These are phyloP conservation scores for Russula griseocarnosa DNA, from an alignment of 768 basidiomycete species.

Conservation along the genomic window DNA sequence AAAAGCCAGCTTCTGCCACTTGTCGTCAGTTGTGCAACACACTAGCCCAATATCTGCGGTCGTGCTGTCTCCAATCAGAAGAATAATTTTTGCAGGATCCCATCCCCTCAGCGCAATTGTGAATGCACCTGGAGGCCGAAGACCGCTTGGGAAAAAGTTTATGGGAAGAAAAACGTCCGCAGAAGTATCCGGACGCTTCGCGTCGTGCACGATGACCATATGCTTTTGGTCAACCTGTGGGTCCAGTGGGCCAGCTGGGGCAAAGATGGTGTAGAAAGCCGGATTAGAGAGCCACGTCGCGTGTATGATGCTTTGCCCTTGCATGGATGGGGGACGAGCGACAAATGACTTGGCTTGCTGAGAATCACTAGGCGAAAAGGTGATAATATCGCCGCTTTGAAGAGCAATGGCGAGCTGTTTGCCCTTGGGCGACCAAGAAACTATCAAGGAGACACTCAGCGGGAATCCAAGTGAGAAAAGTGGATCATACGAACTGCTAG, in stretches of 20 bases:
- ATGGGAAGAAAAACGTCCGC: slow-evolving; percentile 38
- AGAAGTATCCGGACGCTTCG: slow-evolving; percentile 39
- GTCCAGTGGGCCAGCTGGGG: slow-evolving; percentile 40
- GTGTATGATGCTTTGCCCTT: slow-evolving; percentile 46
- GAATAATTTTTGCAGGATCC: slow-evolving; percentile 42
- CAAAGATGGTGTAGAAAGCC: slow-evolving; percentile 64
- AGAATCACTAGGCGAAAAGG: slow-evolving; percentile 56
- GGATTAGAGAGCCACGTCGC: slow-evolving; percentile 66
- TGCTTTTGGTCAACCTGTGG: slow-evolving; percentile 44
- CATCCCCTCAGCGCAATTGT: slow-evolving; percentile 41
- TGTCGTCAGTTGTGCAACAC: slow-evolving; percentile 37
- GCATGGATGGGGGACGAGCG: slow-evolving; percentile 50
- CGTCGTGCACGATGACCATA: slow-evolving; percentile 41
- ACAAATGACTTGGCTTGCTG: slow-evolving; percentile 54
- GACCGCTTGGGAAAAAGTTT: slow-evolving; percentile 45
- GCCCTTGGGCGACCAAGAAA: slow-evolving; percentile 83
- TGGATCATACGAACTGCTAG: slow-evolving; percentile 48
- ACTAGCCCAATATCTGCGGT: slow-evolving; percentile 50
- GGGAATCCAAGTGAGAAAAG: slow-evolving; percentile 4
- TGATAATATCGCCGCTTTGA: slow-evolving; percentile 63
- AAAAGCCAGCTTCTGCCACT: slow-evolving; percentile 45
- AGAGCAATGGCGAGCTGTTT: slow-evolving; percentile 78
- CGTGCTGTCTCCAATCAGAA: slow-evolving; percentile 48
- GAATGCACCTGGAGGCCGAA: slow-evolving; percentile 46
- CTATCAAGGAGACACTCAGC: slow-evolving; percentile 38